phyloP scores from a whole-genome alignment of 768 basidiomycete species.

The Phlebiopsis flavidoalba region DNA sequence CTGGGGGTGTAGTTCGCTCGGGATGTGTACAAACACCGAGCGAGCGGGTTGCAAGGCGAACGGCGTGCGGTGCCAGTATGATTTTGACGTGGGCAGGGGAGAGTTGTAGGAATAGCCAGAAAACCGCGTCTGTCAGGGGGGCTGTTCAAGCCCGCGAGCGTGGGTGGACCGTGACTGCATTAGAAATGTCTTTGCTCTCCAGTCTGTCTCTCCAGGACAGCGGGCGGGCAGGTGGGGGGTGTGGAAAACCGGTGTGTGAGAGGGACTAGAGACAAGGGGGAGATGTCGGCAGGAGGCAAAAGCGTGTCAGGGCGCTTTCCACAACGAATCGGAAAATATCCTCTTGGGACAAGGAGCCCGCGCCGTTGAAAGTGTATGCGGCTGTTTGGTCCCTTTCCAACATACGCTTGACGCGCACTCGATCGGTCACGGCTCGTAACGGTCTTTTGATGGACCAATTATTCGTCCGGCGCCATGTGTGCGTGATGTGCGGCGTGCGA shows the following conservation, averaged over 20 bases:
- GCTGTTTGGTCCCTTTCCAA: neutral
- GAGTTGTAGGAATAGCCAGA: too few species aligned
- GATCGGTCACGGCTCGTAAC: neutral
- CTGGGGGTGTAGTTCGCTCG: neutral
- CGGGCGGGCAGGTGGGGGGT: neutral
- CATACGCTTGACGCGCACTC: neutral
- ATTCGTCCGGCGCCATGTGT: too few species aligned
- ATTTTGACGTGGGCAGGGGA: too few species aligned
- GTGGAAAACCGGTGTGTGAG: neutral
- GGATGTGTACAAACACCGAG: too few species aligned
- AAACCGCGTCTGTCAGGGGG: too few species aligned
- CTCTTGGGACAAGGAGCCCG: neutral
- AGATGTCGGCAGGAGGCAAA: slow-evolving; percentile 1
- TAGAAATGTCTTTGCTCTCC: too few species aligned
- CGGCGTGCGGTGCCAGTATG: too few species aligned
- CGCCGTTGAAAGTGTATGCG: neutral
- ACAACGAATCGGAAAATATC: neutral
- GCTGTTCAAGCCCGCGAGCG: too few species aligned
- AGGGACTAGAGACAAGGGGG: neutral
- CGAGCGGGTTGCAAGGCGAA: too few species aligned
- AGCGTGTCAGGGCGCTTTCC: neutral
- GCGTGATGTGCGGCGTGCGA: too few species aligned
- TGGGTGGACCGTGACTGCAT: too few species aligned
- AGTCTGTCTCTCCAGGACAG: too few species aligned
- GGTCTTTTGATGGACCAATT: neutral